Evolutionary conservation across 331 rosid species (phyloP), one percentile per base, ranked within the genome.

Genomic region (Acacia concinna): DNA sequence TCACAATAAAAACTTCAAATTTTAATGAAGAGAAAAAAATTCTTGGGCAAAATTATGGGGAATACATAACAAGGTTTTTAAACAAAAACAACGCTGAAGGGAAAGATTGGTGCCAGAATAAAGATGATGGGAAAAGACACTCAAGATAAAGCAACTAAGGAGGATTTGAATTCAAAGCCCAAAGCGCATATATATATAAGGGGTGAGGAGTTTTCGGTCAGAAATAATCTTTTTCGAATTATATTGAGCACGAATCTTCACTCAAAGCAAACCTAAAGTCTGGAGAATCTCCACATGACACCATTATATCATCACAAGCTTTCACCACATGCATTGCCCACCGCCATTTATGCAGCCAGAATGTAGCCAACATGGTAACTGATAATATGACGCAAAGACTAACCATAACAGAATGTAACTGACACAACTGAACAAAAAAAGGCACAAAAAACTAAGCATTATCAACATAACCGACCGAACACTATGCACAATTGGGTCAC

Each of bases 1-100:
- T 28, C 41, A 72, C 51, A 76, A 75, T 76, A 71, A 81, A 43
- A 59, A 68, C 28, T 18, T n/a, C 51, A 20, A 20, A 44, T 70
- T 70, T 32, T 44, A 35, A 41, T 8, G 73, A 56, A 71, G 51
- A 47, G 40, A 30, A 6, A 40, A 25, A 56, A 56, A 23, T 23
- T 30, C 21, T 31, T 8, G 32, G 20, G 40, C 5, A 8, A 38
- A 74, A 1, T 68, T 25, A 67, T 74, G 59, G 15, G 28, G 46
- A 23, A 44, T 49, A 65, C 18, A 78, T 43, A 68, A 41, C 21
- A 38, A 64, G 57, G 17, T 20, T 3, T 18, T 71, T 52, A n/a
- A 79, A 66, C 46, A n/a, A 64, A 1, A 31, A 80, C 17, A 14
- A 64, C 63, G 32, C 63, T 40, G n/a, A 76, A 76, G 49, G 12